Percentiles rank a stretch among this genome's conserved stretches.
phyloP scores from a whole-genome alignment of 306 rosid genomes.

The Rosa multiflora region DNA sequence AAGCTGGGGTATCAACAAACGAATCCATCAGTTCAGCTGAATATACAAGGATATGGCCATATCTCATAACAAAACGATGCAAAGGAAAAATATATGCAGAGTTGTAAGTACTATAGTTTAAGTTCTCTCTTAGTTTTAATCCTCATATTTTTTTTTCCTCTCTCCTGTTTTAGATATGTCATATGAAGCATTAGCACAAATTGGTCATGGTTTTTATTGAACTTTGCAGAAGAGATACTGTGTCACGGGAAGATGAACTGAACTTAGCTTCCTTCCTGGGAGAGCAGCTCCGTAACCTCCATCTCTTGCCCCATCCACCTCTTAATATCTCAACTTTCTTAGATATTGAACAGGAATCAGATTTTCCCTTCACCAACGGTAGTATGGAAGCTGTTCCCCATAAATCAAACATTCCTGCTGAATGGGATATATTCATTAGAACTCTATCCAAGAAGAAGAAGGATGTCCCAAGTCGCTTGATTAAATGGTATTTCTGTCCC shows the following conservation, averaged over 20 bases:
- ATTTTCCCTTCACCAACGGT: conserved; percentile 28
- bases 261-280: conserved; percentile 84
- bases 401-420: conserved; percentile 52
- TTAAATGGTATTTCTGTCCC: conserved; percentile 57
- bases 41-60: conserved; percentile 75
- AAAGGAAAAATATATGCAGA: conserved; percentile 80
- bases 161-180: conserved; percentile 3
- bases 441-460: conserved; percentile 69
- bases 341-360: conserved; percentile 35
- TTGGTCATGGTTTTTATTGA: conserved; percentile 21
- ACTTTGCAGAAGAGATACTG: conserved; percentile 67
- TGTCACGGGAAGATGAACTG: conserved; percentile 61
- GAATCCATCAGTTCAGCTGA: conserved; percentile 32
- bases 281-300: conserved; percentile 73
- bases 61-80: conserved; percentile 71
- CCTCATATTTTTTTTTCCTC: background rate
- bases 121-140: conserved; percentile 17
- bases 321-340: conserved; percentile 35
- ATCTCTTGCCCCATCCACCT: conserved; percentile 83
- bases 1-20: conserved; percentile 45
- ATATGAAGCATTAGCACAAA: conserved; percentile 10
- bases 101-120: conserved; percentile 52
- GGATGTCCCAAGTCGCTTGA: conserved; percentile 57
- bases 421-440: conserved; percentile 64
- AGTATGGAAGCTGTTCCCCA: conserved; percentile 34